These are phyloP conservation scores for Corymbia maculata DNA, from an alignment of 345 rosid genomes.

Conservation along the genomic window DNA sequence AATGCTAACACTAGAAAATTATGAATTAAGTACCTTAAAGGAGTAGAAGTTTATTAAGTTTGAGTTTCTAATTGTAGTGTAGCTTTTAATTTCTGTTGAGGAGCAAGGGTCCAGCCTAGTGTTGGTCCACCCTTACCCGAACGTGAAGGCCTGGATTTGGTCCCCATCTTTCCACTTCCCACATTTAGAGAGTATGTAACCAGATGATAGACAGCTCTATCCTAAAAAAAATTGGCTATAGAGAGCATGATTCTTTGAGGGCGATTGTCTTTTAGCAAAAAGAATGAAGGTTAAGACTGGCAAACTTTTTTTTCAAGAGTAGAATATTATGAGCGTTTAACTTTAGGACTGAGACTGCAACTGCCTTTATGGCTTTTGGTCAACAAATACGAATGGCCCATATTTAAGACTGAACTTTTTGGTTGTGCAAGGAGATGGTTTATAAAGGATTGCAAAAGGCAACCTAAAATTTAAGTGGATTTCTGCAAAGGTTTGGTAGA, in stretches of 20 bases:
- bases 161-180: background rate
- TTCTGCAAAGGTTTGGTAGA: background rate
- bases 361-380: background rate
- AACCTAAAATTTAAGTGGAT: background rate
- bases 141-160: background rate
- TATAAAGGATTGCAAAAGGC: background rate
- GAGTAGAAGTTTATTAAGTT: background rate
- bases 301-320: background rate
- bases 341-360: background rate
- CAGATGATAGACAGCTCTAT: background rate
- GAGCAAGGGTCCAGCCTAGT: background rate
- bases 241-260: background rate
- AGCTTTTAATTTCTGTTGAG: background rate
- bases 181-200: background rate
- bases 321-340: background rate
- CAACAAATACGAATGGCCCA: background rate
- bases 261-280: background rate
- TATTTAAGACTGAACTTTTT: background rate
- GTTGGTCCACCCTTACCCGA: background rate
- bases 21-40: background rate
- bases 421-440: background rate
- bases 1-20: background rate
- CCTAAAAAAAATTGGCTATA: background rate
- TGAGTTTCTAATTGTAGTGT: background rate
- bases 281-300: background rate